Conservation (phyloP, 306 rosid species). For the Echinosophora koreensis region DNA sequence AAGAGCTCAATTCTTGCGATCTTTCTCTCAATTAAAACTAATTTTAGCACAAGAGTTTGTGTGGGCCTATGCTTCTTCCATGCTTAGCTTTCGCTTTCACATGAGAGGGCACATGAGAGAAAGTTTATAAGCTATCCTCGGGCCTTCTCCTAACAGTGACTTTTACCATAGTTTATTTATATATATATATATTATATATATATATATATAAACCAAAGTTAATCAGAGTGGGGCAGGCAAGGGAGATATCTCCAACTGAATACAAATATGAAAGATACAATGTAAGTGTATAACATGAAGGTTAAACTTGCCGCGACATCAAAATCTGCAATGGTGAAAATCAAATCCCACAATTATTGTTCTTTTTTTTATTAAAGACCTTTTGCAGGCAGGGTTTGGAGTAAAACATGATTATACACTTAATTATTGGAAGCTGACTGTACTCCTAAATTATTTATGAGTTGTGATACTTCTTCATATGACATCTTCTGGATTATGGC, state of each 20-base stretch:
- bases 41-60: slow-evolving; percentile 12
- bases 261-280: not conserved
- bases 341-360: not conserved
- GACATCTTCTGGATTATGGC: not conserved
- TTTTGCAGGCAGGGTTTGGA: slow-evolving; percentile 22
- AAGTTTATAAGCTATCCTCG: not conserved
- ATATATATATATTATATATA: too few relatives aligned
- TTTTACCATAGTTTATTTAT: not conserved
- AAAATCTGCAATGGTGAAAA: slow-evolving; percentile 22
- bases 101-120: slow-evolving; percentile 21
- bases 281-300: not conserved
- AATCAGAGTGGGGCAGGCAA: not conserved
- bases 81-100: slow-evolving; percentile 24
- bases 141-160: slow-evolving; percentile 29
- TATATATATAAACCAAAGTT: not conserved
- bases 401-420: slow-evolving; percentile 32
- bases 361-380: slow-evolving; percentile 1
- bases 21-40: slow-evolving; percentile 28
- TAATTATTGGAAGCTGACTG: slow-evolving; percentile 4
- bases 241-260: not conserved
- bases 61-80: slow-evolving; percentile 9
- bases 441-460: not conserved
- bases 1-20: not conserved
- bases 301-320: not conserved
- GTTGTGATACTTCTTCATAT: slow-evolving; percentile 6